Evolutionary conservation across 2,329 filamentous ascomycete species (phyloP).

Genomic region (Trichoderma harzianum): DNA sequence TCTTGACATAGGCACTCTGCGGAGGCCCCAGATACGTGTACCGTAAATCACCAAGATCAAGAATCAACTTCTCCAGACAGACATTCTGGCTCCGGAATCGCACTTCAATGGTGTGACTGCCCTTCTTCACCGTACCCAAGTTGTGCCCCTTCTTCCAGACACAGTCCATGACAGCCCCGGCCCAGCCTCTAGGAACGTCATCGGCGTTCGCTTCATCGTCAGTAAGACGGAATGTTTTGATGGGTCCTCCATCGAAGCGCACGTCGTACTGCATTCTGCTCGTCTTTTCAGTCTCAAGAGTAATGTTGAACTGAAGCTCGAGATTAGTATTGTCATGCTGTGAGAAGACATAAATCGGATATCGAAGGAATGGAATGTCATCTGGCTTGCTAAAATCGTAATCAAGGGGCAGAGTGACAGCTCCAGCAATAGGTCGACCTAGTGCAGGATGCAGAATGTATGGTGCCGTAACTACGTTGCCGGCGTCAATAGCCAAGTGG

Average conservation of each 20-base stretch:
- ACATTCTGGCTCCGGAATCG: conserved; percentile 33
- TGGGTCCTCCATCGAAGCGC: conserved; percentile 42
- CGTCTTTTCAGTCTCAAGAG: conserved; percentile 49
- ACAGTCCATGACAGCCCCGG: conserved; percentile 45
- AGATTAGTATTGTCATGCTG: conserved; percentile 25
- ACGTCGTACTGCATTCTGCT: conserved; percentile 49
- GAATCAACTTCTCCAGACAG: conserved; percentile 36
- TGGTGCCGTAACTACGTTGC: conserved; percentile 24
- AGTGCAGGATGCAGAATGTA: conserved; percentile 32
- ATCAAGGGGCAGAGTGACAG: conserved; percentile 23
- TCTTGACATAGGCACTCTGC: conserved; percentile 27
- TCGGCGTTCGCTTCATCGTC: conserved; percentile 27
- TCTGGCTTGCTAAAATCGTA: conserved; percentile 21
- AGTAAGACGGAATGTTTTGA: conserved; percentile 31
- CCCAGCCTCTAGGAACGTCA: conserved; percentile 48
- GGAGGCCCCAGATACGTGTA: conserved; percentile 37
- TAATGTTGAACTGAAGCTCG: conserved; percentile 36
- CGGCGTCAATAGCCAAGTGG: conserved; percentile 34
- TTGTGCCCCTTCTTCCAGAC: conserved; percentile 45
- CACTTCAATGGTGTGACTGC: conserved; percentile 31
- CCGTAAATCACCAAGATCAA: conserved; percentile 33
- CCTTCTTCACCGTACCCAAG: conserved; percentile 24
- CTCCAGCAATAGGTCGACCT: conserved; percentile 27
- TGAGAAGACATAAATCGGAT: conserved; percentile 32
- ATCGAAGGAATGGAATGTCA: conserved; percentile 26